Percentiles rank a stretch among this genome's conserved stretches.
Conservation (phyloP, 768 basidiomycete genomes). For the Brasilioporus rufonigricans region DNA sequence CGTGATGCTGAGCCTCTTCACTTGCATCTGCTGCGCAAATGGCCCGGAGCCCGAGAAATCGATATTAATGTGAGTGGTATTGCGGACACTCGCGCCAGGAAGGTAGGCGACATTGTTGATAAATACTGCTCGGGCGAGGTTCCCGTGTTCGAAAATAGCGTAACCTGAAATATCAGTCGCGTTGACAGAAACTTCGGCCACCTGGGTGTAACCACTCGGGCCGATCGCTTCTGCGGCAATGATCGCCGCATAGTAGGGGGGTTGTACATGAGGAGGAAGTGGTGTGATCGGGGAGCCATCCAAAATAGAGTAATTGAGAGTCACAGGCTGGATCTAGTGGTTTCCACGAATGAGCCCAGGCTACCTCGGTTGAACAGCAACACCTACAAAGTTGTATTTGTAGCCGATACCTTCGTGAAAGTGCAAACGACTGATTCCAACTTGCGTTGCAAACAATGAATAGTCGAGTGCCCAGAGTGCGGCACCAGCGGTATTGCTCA, state of each 20-base stretch:
- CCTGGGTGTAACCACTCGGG: conserved; percentile 36
- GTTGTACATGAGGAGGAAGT: conserved; percentile 58
- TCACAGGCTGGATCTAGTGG: conserved; percentile 58
- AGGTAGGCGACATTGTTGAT: conserved; percentile 59
- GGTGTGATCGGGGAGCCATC: conserved; percentile 55
- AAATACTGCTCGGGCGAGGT: conserved; percentile 49
- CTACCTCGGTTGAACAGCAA: neutral
- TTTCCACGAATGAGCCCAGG: conserved; percentile 1
- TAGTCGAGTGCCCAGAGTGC: conserved; percentile 70
- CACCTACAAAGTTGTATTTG: conserved; percentile 61
- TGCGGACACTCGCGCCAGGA: conserved; percentile 34
- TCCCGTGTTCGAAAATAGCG: conserved; percentile 51
- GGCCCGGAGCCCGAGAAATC: conserved; percentile 30
- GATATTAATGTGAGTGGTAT: conserved; percentile 42
- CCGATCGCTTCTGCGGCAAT: conserved; percentile 60
- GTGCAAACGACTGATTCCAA: conserved; percentile 53
- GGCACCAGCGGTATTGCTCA: conserved; percentile 69
- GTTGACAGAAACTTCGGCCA: conserved; percentile 49
- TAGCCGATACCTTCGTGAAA: conserved; percentile 70
- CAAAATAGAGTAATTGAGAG: conserved; percentile 54
- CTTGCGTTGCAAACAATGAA: conserved; percentile 53
- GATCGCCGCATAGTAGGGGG: conserved; percentile 64
- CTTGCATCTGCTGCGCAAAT: conserved; percentile 33
- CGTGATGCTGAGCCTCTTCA: conserved; percentile 52
- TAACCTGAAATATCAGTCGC: conserved; percentile 54